Evolutionary conservation across 805 yeast genomes (phyloP), one percentile per base, ranked within the genome.

Genomic region (Myxozyma neotropica): DNA sequence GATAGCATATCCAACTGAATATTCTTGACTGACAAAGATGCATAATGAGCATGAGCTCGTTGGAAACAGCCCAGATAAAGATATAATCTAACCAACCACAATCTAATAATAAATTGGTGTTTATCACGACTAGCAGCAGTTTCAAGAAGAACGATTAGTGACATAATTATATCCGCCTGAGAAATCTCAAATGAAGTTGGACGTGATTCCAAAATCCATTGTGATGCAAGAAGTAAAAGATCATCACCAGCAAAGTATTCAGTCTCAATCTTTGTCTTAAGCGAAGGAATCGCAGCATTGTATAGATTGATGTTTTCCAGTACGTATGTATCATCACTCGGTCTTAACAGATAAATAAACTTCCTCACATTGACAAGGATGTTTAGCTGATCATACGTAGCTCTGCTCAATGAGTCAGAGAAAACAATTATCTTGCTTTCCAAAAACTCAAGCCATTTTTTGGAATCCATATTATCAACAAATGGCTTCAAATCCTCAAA

Each of bases 231-330:
- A 4, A 90, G 70, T 8, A 88, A 71, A 48, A 88, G 80, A 55
- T 86, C 89, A 61, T 87, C 84, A 5, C 87, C 88, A 1, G 83
- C 70, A 63, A 85, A 87, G 70, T 86, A 87, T 70, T 91, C 96
- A 42, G 87, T 86, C 55, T 77, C 79, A 49, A 77, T 75, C 68
- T 82, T 81, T 4, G 64, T 63, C 27, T 68, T 49, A 48, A 80
- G 72, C 38, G 77, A 70, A 17, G 67, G 71, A 58, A 72, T 75
- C 56, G 79, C 77, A 15, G 70, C 64, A 15, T 74, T 72, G 69
- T 80, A 86, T 29, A 74, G 73, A 0, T 56, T 49, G n/a, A 81
- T 68, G 49, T 78, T 74, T 2, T 72, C 72, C 0, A 55, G 21
- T 23, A 77, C 67, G 35, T 52, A 61, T 3, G 61, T 72, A 73